Percentiles rank a stretch among this genome's conserved stretches.
These are phyloP conservation scores for Syncephalastrum contaminatum DNA, from an alignment of 371 early-diverging fungal genomes.

Conservation along the genomic window DNA sequence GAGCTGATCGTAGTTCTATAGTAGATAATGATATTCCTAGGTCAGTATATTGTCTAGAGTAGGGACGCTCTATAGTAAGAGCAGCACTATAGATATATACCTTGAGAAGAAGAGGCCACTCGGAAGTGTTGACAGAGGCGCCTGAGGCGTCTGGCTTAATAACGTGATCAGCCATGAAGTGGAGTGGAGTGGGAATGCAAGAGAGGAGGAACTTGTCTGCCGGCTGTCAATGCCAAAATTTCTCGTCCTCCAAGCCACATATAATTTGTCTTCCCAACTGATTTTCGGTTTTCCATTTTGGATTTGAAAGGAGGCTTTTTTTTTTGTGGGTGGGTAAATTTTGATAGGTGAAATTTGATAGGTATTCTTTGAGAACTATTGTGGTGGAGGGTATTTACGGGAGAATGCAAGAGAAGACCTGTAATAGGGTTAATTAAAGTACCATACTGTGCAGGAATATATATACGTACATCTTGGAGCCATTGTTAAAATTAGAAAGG, in stretches of 20 bases:
- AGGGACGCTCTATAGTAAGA: slow-evolving; percentile 1
- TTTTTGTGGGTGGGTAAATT: too few relatives aligned
- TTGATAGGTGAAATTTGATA: too few relatives aligned
- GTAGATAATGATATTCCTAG: slow-evolving; percentile 6
- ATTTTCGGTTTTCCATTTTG: too few relatives aligned
- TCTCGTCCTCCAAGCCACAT: too few relatives aligned
- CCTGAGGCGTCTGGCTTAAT: slow-evolving; percentile 78
- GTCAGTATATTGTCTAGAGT: background rate
- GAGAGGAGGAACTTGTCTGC: too few relatives aligned
- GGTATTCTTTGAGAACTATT: too few relatives aligned
- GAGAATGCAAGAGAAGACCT: slow-evolving; percentile 23
- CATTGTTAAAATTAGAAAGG: slow-evolving; percentile 53
- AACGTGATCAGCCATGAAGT: slow-evolving; percentile 38
- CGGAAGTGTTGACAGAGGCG: slow-evolving; percentile 87
- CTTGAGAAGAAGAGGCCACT: slow-evolving; percentile 97
- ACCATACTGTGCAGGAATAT: background rate
- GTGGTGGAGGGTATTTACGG: slow-evolving; percentile 9
- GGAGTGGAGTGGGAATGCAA: too few relatives aligned
- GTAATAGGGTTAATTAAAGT: background rate
- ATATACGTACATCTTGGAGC: slow-evolving; percentile 52
- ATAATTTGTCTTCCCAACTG: too few relatives aligned
- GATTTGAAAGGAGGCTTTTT: too few relatives aligned
- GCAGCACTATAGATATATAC: slow-evolving; percentile 35
- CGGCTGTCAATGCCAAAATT: too few relatives aligned
- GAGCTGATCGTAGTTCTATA: slow-evolving; percentile 96